Evolutionary conservation across 164 flowering plant genomes (phyloP), one percentile per base, ranked within the genome.

Genomic region (Stephania japonica): DNA sequence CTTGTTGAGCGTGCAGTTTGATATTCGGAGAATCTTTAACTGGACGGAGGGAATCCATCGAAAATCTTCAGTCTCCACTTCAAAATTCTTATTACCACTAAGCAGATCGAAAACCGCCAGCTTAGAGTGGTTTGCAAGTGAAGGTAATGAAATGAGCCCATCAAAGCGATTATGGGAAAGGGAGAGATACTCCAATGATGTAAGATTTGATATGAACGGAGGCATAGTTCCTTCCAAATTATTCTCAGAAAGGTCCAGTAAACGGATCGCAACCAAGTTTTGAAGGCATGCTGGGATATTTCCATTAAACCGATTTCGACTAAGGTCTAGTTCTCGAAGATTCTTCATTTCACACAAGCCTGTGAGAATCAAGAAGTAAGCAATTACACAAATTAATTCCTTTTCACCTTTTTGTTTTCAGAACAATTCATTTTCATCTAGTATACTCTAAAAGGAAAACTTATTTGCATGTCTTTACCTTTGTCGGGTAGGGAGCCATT

Each of bases 1-100:
- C 65, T 10, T 74, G 66, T 74, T 68, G 4, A 74, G 10, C 10
- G 38, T 74, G 71, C 76, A 74, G 9, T 61, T 74, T 23, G 72
- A 53, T 42, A 74, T 3, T 21, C 13, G 7, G 4, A 74, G 71
- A 42, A 41, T 3, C 64, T 68, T 56, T 67, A 74, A 74, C 23
- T 74, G 71, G 65, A 67, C 53, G n/a, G n/a, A n/a, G n/a, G n/a
- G n/a, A 23, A 11, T 14, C 66, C 75, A 73, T 5, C 23, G 14
- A 42, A 44, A 62, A 43, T 12, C 11, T 56, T 65, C 69, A 43
- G 69, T 73, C 13, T 44, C 62, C 14, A 73, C 23, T 9, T 24
- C 63, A 7, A 73, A 42, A 9, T 65, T 1, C 59, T 50, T 50
- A 50, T 50, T 25, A 65, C 44, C 12, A 42, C 42, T 24, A 0